Conservation (phyloP, 164 flowering plant genomes). For the Tetracentron sinense region DNA sequence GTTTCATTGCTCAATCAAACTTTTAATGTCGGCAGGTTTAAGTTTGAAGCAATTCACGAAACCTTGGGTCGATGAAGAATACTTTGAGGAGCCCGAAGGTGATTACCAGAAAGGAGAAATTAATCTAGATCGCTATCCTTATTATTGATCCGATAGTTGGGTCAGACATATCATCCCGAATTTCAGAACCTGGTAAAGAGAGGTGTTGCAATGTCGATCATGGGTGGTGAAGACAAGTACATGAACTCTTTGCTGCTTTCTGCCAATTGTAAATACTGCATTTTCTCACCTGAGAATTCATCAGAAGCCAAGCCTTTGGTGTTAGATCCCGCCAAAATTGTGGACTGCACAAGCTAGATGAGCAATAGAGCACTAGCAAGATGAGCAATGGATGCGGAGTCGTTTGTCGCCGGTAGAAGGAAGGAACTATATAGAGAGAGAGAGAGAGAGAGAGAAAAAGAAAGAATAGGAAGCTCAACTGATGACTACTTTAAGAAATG, state of each 20-base stretch:
- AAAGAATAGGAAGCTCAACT: no score
- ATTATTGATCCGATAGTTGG: no score
- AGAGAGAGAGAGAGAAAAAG: not conserved
- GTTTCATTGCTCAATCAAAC: no score
- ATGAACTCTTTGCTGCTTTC: slow-evolving; percentile 23
- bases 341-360: no score
- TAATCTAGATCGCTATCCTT: no score
- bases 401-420: slow-evolving; percentile 22
- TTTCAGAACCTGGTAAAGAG: slow-evolving; percentile 28
- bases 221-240: slow-evolving; percentile 35
- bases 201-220: slow-evolving; percentile 31
- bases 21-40: no score
- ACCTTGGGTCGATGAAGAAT: no score
- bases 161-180: slow-evolving; percentile 27
- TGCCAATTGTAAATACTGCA: slow-evolving; percentile 22
- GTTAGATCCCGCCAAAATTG: slow-evolving; percentile 10
- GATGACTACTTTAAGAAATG: no score
- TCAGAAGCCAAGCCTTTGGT: slow-evolving; percentile 4
- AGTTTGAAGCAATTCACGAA: no score
- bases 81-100: no score
- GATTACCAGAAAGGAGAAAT: no score
- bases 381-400: slow-evolving; percentile 22
- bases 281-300: slow-evolving; percentile 12
- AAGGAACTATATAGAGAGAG: not conserved
- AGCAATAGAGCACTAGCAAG: slow-evolving; percentile 22